Percentiles rank a stretch among this genome's conserved stretches.
phyloP scores from a whole-genome alignment of 805 yeast genomes.

The Yarrowia sp. region DNA sequence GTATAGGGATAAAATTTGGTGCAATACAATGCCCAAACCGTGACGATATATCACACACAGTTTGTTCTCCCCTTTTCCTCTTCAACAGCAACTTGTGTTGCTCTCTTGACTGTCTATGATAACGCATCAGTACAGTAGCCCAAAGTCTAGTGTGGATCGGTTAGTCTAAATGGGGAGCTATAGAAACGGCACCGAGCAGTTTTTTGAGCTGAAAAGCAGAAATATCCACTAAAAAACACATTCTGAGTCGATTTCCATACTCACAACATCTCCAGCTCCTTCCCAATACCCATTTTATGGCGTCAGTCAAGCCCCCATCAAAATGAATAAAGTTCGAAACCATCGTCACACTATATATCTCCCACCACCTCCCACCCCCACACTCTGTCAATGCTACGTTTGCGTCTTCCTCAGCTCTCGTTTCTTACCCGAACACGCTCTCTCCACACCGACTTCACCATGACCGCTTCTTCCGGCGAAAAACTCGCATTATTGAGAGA shows the following conservation, averaged over 20 bases:
- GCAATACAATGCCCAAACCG: too few relatives aligned
- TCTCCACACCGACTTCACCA: conserved; percentile 5
- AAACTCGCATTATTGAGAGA: conserved; percentile 60
- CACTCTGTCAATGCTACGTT: conserved; percentile 9
- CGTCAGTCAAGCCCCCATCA: neutral
- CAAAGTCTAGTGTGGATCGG: neutral
- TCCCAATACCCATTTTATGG: neutral
- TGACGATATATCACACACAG: too few relatives aligned
- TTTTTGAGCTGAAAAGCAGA: neutral
- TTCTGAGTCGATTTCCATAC: neutral
- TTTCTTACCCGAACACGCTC: conserved; percentile 17
- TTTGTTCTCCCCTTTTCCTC: too few relatives aligned
- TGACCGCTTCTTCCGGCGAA: conserved; percentile 27
- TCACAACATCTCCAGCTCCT: neutral
- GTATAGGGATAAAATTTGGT: too few relatives aligned
- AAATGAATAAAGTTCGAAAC: neutral
- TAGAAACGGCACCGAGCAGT: neutral
- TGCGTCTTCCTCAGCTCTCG: conserved; percentile 17
- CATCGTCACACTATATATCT: neutral
- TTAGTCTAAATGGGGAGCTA: neutral
- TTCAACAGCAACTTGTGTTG: neutral
- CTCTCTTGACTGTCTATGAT: neutral
- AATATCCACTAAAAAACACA: neutral
- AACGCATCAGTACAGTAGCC: neutral
- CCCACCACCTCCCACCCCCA: conserved; percentile 1